These are phyloP conservation scores for Heritiera littoralis DNA, from an alignment of 345 rosid species.

Conservation along the genomic window DNA sequence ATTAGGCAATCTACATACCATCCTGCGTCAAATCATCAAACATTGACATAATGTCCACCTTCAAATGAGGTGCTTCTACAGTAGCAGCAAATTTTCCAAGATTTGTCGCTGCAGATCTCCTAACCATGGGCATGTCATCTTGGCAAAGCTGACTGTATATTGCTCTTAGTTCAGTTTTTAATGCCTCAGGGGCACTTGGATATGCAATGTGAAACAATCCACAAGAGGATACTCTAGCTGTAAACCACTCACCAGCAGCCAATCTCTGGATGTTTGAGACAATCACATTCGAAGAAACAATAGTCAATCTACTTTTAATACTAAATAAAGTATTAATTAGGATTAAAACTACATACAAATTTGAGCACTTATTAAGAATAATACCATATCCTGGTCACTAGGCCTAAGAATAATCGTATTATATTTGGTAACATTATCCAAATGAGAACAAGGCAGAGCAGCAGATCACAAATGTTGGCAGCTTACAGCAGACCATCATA, in stretches of 20 bases:
- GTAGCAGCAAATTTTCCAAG: conserved; percentile 83
- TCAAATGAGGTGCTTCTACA: conserved; percentile 66
- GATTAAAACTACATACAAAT: not conserved
- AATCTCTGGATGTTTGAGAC: conserved; percentile 48
- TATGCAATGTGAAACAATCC: conserved; percentile 80
- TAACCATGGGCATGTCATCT: conserved; percentile 94
- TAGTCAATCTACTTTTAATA: not conserved
- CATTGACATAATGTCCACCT: conserved; percentile 68
- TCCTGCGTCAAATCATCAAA: conserved; percentile 80
- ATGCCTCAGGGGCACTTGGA: conserved; percentile 61
- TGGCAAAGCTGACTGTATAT: conserved; percentile 68
- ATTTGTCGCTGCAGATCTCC: conserved; percentile 81
- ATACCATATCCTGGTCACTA: not conserved
- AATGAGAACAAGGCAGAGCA: not conserved
- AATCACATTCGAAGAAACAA: not conserved
- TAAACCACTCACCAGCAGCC: conserved; percentile 86
- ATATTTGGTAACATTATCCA: not conserved
- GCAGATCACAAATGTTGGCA: not conserved
- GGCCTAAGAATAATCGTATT: not conserved
- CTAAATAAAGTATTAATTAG: not conserved
- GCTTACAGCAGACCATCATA: not conserved
- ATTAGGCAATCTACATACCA: conserved; percentile 40
- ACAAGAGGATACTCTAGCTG: conserved; percentile 79
- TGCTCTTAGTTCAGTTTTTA: conserved; percentile 62
- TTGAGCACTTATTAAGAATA: not conserved